These are phyloP conservation scores for Alternaria brassicae DNA, from an alignment of 2,329 filamentous ascomycete genomes.

Conservation along the genomic window DNA sequence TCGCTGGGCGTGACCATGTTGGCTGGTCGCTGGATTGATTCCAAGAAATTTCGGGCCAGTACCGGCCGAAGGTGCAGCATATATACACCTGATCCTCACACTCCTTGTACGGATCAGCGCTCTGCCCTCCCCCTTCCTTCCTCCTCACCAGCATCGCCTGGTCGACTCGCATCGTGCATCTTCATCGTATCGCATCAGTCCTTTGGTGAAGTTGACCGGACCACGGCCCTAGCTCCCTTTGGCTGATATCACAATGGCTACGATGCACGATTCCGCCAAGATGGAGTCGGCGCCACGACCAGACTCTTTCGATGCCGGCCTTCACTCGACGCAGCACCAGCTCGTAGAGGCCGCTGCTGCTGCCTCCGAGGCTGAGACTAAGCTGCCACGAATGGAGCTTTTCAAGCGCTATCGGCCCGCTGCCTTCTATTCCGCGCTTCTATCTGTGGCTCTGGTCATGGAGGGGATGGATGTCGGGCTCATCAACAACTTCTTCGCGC, in stretches of 20 bases:
- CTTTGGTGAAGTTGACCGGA: background rate
- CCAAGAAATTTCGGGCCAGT: slow-evolving; percentile 19
- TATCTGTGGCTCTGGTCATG: slow-evolving; percentile 86
- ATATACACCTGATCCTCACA: slow-evolving; percentile 16
- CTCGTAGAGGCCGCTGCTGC: slow-evolving; percentile 19
- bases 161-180: background rate
- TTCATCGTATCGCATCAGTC: slow-evolving; percentile 5
- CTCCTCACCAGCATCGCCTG: slow-evolving; percentile 6
- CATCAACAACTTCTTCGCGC: slow-evolving; percentile 76
- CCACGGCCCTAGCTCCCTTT: background rate
- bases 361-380: slow-evolving; percentile 17
- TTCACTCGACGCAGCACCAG: slow-evolving; percentile 23
- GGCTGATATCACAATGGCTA: slow-evolving; percentile 15
- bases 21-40: background rate
- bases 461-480: slow-evolving; percentile 82
- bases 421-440: slow-evolving; percentile 77
- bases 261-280: slow-evolving; percentile 14
- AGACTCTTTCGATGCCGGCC: slow-evolving; percentile 7
- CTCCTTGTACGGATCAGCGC: slow-evolving; percentile 1
- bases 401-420: slow-evolving; percentile 53
- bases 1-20: slow-evolving; percentile 16
- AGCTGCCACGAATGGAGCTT: slow-evolving; percentile 21
- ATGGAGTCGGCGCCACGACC: slow-evolving; percentile 11
- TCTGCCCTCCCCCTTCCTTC: background rate
- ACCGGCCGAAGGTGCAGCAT: slow-evolving; percentile 13